phyloP scores from a whole-genome alignment of 208 protist genomes.

The Wallacemonas sp. region DNA sequence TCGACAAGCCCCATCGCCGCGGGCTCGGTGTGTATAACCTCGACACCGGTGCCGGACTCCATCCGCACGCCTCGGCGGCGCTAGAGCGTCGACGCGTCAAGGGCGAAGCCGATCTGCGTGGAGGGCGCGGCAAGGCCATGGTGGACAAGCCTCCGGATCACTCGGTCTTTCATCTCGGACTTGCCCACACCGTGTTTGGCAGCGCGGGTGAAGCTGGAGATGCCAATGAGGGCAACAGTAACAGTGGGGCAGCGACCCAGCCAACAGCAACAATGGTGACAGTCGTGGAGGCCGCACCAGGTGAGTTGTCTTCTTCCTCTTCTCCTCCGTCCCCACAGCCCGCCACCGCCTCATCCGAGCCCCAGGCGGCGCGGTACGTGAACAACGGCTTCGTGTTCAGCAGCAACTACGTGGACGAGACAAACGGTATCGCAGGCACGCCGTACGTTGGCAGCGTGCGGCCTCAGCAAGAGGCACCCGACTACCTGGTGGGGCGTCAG shows the following conservation, averaged over 20 bases:
- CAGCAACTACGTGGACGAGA: slow-evolving; percentile 15
- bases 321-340: slow-evolving; percentile 2
- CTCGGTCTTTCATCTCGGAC: slow-evolving; percentile 48
- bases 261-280: neutral
- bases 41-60: slow-evolving; percentile 10
- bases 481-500: slow-evolving; percentile 11
- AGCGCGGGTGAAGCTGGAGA: neutral
- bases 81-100: slow-evolving; percentile 15
- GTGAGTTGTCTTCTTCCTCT: neutral
- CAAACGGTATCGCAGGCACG: neutral
- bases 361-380: slow-evolving; percentile 1
- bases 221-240: too few species aligned
- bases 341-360: neutral
- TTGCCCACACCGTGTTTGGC: slow-evolving; percentile 21
- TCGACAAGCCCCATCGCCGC: slow-evolving; percentile 14
- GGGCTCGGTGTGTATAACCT: slow-evolving; percentile 35
- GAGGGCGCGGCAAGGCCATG: slow-evolving; percentile 36
- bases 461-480: neutral
- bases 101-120: slow-evolving; percentile 2
- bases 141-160: slow-evolving; percentile 56
- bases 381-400: slow-evolving; percentile 18
- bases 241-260: neutral
- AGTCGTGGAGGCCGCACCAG: neutral
- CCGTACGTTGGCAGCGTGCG: slow-evolving; percentile 9
- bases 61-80: slow-evolving; percentile 28